These are phyloP conservation scores for Nakazawaea wyomingensis DNA, from an alignment of 805 yeast species.

Conservation along the genomic window DNA sequence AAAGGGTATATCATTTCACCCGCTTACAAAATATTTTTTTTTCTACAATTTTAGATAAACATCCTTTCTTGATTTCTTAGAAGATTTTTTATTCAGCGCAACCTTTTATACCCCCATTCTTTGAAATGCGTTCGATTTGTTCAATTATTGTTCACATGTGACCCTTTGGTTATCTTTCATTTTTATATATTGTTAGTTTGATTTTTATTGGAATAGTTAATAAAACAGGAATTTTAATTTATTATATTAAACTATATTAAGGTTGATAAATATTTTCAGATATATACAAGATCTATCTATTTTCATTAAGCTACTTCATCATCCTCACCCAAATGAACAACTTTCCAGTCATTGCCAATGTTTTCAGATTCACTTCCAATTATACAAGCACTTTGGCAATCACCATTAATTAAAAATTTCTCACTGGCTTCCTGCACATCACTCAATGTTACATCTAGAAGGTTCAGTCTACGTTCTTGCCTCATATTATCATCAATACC, in stretches of 20 bases:
- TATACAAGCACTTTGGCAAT: constrained; percentile 16
- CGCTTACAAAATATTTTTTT: too few relatives aligned
- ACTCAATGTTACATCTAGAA: constrained; percentile 57
- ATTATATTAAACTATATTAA: neutral
- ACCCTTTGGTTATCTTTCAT: too few relatives aligned
- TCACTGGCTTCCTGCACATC: constrained; percentile 67
- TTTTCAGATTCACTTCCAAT: constrained; percentile 15
- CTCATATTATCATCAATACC: constrained; percentile 75
- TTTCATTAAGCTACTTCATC: neutral
- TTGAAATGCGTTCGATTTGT: too few relatives aligned
- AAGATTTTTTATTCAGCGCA: too few relatives aligned
- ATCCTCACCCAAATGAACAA: neutral
- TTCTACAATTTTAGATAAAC: too few relatives aligned
- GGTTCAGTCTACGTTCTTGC: constrained; percentile 70
- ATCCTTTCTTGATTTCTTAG: too few relatives aligned
- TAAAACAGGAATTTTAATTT: neutral
- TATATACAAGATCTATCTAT: constrained; percentile 1
- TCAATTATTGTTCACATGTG: too few relatives aligned
- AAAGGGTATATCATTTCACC: neutral
- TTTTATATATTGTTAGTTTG: too few relatives aligned
- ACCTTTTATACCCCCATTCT: too few relatives aligned
- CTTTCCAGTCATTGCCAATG: neutral
- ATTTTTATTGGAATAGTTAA: neutral
- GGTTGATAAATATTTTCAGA: neutral
- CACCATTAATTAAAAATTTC: constrained; percentile 43